These are phyloP conservation scores for Tylopilus intermedius DNA, from an alignment of 768 basidiomycete species.

Conservation along the genomic window DNA sequence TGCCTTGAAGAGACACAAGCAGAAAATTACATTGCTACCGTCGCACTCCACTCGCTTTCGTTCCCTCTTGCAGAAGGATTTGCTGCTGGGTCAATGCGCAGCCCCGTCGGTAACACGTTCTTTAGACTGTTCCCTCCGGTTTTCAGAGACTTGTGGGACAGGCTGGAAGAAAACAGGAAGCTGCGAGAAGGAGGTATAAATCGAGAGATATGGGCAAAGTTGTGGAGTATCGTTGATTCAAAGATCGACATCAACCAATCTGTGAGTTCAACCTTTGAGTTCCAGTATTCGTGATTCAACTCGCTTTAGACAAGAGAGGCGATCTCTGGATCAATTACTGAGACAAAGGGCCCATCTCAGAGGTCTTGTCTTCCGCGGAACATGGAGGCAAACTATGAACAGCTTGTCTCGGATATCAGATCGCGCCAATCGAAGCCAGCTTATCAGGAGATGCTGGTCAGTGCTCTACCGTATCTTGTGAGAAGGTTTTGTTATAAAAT, in stretches of 20 bases:
- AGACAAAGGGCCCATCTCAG: constrained; percentile 15
- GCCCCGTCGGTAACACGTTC: constrained; percentile 52
- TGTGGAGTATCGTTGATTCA: constrained; percentile 58
- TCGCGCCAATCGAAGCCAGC: constrained; percentile 55
- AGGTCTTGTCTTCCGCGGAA: constrained; percentile 5
- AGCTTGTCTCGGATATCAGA: constrained; percentile 54
- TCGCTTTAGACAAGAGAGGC: constrained; percentile 16
- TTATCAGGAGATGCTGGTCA: constrained; percentile 88
- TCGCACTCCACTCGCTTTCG: constrained; percentile 77
- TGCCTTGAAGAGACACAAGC: constrained; percentile 77
- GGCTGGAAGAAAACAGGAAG: constrained; percentile 67
- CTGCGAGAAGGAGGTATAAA: constrained; percentile 58
- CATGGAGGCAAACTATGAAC: constrained; percentile 35
- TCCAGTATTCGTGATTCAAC: not conserved
- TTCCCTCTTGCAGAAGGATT: constrained; percentile 65
- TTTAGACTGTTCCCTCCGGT: constrained; percentile 76
- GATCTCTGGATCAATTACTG: constrained; percentile 16
- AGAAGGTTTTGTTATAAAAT: not conserved
- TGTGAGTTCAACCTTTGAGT: constrained; percentile 32
- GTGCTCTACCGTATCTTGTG: constrained; percentile 26
- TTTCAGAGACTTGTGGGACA: constrained; percentile 90
- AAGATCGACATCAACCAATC: constrained; percentile 43
- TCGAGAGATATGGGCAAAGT: constrained; percentile 62
- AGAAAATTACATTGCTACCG: constrained; percentile 82
- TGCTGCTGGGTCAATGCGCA: constrained; percentile 42